A percentile compares a stretch with the other conserved stretches of the same genome.
phyloP scores from a whole-genome alignment of 345 rosid species.

The Lepidium aucheri region DNA sequence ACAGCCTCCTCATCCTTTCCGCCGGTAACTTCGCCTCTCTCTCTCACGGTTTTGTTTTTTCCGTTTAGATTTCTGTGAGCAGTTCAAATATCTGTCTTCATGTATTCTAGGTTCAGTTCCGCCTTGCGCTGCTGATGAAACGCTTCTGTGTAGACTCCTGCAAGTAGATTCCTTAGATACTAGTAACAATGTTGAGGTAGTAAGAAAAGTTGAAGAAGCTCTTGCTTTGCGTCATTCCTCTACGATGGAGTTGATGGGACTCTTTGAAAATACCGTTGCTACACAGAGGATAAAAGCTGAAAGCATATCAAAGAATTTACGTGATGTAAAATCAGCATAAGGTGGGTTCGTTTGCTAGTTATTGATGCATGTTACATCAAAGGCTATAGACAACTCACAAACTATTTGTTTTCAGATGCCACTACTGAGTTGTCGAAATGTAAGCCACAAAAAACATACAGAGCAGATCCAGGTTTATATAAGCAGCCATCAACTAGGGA shows the following conservation, averaged over 20 bases:
- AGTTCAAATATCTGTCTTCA: neutral
- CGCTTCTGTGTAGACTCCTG: conserved; percentile 75
- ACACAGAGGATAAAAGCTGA: conserved; percentile 54
- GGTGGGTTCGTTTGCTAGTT: conserved; percentile 42
- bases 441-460: conserved; percentile 48
- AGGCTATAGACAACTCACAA: neutral
- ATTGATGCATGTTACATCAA: neutral
- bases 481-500: conserved; percentile 42
- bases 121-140: conserved; percentile 63
- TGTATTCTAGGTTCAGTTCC: conserved; percentile 55
- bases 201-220: conserved; percentile 48
- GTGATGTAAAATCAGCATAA: conserved; percentile 43
- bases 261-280: conserved; percentile 52
- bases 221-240: conserved; percentile 58
- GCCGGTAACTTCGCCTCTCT: too few relatives aligned
- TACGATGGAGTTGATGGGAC: conserved; percentile 57
- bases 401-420: conserved; percentile 36
- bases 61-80: neutral
- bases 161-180: conserved; percentile 44
- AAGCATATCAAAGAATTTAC: conserved; percentile 39
- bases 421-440: conserved; percentile 48
- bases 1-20: too few relatives aligned
- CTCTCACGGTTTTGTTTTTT: too few relatives aligned
- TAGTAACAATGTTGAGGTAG: conserved; percentile 33
- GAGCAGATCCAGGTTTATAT: conserved; percentile 43